Percentiles rank a stretch among this genome's conserved stretches.
phyloP scores from a whole-genome alignment of 2,329 filamentous ascomycete genomes.

The Cladophialophora yegresii region DNA sequence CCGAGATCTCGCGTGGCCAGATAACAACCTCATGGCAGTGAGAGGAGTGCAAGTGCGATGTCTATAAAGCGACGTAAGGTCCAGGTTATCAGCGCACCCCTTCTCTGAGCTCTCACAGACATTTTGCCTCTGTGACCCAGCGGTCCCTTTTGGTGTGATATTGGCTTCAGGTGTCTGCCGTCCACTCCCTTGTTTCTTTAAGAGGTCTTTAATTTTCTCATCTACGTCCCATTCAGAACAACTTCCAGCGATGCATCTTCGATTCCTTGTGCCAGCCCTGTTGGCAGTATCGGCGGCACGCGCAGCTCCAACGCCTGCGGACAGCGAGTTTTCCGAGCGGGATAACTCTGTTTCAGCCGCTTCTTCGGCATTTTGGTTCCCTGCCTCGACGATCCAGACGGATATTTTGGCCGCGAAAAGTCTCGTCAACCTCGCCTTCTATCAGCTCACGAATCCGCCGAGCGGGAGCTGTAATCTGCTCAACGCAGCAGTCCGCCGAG shows the following conservation, averaged over 20 bases:
- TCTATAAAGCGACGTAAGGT: slow-evolving; percentile 14
- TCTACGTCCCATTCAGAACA: neutral
- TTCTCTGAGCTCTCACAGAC: slow-evolving; percentile 10
- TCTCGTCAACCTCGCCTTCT: slow-evolving; percentile 41
- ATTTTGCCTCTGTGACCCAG: slow-evolving; percentile 18
- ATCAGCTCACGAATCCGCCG: slow-evolving; percentile 29
- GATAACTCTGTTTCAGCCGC: slow-evolving; percentile 14
- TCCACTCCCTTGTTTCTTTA: slow-evolving; percentile 18
- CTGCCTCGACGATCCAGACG: slow-evolving; percentile 32
- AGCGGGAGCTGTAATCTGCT: slow-evolving; percentile 41
- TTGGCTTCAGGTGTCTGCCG: slow-evolving; percentile 12
- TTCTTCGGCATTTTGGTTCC: slow-evolving; percentile 20
- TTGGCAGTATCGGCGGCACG: slow-evolving; percentile 16
- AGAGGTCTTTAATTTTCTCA: neutral
- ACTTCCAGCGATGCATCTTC: slow-evolving; percentile 23
- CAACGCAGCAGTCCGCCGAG: slow-evolving; percentile 46
- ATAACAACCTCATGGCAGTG: slow-evolving; percentile 19
- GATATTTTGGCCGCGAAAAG: slow-evolving; percentile 43
- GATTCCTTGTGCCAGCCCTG: slow-evolving; percentile 20
- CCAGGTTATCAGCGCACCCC: neutral
- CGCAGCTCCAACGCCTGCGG: slow-evolving; percentile 22
- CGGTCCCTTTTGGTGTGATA: slow-evolving; percentile 13
- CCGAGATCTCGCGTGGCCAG: slow-evolving; percentile 20
- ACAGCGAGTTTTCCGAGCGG: slow-evolving; percentile 20
- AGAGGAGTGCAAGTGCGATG: neutral